A percentile compares a stretch with the other conserved stretches of the same genome.
Conservation (phyloP, 2,329 filamentous ascomycete species). For the Phaeosphaeriaceae sp. region DNA sequence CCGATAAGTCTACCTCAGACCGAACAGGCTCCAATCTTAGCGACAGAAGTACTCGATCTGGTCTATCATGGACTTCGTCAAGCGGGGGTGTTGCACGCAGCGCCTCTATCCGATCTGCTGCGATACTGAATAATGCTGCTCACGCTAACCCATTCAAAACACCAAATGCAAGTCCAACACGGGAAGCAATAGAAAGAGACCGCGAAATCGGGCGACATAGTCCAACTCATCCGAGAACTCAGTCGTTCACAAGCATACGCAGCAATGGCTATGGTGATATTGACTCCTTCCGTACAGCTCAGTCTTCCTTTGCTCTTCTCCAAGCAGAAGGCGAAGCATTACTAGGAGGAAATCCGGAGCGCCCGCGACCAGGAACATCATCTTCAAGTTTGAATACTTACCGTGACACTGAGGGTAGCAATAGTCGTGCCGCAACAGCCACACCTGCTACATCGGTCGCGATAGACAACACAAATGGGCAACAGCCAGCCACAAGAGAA, state of each 20-base stretch:
- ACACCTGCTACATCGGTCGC: slow-evolving; percentile 35
- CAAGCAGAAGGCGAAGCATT: slow-evolving; percentile 61
- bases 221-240: slow-evolving; percentile 29
- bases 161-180: slow-evolving; percentile 42
- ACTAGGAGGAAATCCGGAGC: slow-evolving; percentile 52
- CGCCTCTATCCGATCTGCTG: slow-evolving; percentile 53
- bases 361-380: slow-evolving; percentile 37
- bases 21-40: slow-evolving; percentile 64
- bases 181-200: slow-evolving; percentile 20
- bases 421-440: slow-evolving; percentile 30
- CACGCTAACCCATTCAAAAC: slow-evolving; percentile 41
- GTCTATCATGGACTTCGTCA: slow-evolving; percentile 51
- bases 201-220: slow-evolving; percentile 26
- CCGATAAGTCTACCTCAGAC: slow-evolving; percentile 55
- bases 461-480: slow-evolving; percentile 19
- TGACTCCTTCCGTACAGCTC: slow-evolving; percentile 60
- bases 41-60: slow-evolving; percentile 56
- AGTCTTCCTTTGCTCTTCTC: slow-evolving; percentile 56
- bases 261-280: slow-evolving; percentile 48
- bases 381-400: slow-evolving; percentile 35
- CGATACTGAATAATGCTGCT: slow-evolving; percentile 42
- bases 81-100: slow-evolving; percentile 52
- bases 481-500: slow-evolving; percentile 24
- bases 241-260: slow-evolving; percentile 46
- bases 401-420: slow-evolving; percentile 30